Base-by-base conservation (phyloP, 176 grass and related monocot genomes). In the Luzula sylvatica region DNA sequence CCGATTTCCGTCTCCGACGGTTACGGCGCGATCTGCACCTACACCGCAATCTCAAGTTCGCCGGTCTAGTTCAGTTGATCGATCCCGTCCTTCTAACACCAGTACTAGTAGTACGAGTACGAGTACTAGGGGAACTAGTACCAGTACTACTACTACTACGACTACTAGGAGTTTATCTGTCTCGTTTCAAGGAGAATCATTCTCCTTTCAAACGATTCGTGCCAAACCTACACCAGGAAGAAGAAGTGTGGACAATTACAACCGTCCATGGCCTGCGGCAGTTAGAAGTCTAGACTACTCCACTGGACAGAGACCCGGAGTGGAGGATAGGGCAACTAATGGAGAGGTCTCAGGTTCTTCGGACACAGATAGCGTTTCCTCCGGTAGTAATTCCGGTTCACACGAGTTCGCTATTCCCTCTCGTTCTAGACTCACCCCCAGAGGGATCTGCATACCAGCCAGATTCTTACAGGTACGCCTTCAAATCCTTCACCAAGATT, bases 121-220 rank as follows among this genome's bases (percentile, higher is more conserved):
- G 39, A 56, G 35, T 49, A 14, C 66, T 69, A 47, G 42, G 47
- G 55, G 59, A 46, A 13, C 61, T 30, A 48, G 42, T 56, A 15
- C 20, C 17, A 5, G 46, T 52, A 39, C 59, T 20, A 44, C 75
- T 4, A 63, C 67, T 4, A 70, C 68, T 27, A 78, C 25, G 15
- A 72, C 53, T 26, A 79, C 75, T 8, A 51, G 75, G 43, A 79
- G 75, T 42, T 57, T 79, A 22, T 70, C 75, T 3, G 75, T 79
- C 35, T 79, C 75, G 2, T 79, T 79, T 51, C 75, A 79, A 51
- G 75, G 75, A 23, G 61, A 54, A 17, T 79, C 75, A 26, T 79
- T 79, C 53, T 79, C 60, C 68, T 79, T 72, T 56, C 68, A 72
- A 46, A 79, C 75, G 0, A 78, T 65, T 55, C 67, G 75, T 19